Evolutionary conservation across 225 moss, liverwort and hornwort species (phyloP).

Genomic region (Marchantia paleacea): DNA sequence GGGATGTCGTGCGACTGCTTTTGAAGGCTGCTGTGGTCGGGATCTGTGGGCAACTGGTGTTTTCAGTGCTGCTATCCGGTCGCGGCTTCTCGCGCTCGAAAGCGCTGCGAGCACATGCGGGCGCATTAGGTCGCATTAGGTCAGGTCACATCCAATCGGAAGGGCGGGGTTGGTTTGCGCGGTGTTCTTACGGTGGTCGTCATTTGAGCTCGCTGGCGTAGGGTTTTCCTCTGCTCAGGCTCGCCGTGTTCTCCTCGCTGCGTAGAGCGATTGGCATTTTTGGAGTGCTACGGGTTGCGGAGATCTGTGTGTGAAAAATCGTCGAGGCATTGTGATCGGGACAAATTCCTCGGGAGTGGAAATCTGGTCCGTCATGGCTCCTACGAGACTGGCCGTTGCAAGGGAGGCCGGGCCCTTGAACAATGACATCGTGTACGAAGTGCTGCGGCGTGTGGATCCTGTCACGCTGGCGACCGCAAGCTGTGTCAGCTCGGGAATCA

Average conservation of each 20-base stretch:
- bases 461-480: slow-evolving; percentile 66
- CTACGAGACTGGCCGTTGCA: neutral
- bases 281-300: neutral
- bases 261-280: neutral
- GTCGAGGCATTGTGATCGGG: neutral
- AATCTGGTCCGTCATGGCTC: slow-evolving; percentile 1
- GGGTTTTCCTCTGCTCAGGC: neutral
- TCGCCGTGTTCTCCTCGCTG: neutral
- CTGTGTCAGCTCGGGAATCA: slow-evolving; percentile 60
- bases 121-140: too few relatives aligned
- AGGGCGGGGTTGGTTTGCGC: too few relatives aligned
- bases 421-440: slow-evolving; percentile 56
- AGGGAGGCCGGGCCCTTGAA: slow-evolving; percentile 7
- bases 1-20: too few relatives aligned
- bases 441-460: slow-evolving; percentile 65
- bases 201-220: neutral
- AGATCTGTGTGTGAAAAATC: neutral
- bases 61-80: too few relatives aligned
- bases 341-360: too few relatives aligned
- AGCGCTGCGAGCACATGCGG: too few relatives aligned
- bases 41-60: too few relatives aligned
- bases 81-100: too few relatives aligned
- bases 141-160: too few relatives aligned
- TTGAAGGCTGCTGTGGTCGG: too few relatives aligned
- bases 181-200: too few relatives aligned